phyloP scores from a whole-genome alignment of 2,329 filamentous ascomycete species.

The Scytalidium lignicola region DNA sequence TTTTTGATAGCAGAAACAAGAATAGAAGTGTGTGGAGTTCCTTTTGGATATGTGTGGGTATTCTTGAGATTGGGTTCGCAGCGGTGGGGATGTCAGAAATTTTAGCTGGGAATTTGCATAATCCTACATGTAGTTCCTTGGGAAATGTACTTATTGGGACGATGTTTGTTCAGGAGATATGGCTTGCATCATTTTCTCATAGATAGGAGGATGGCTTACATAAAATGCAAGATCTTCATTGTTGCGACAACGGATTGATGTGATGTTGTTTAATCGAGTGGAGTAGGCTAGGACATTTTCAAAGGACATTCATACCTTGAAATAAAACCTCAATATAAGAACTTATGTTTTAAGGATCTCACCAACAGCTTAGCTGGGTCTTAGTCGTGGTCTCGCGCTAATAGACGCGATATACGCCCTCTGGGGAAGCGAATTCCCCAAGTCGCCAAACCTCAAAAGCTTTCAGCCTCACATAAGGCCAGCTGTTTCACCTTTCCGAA shows the following conservation, averaged over 20 bases:
- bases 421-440: neutral
- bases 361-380: too few species aligned
- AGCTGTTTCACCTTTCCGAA: neutral
- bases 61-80: conserved; percentile 1
- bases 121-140: conserved; percentile 3
- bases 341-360: too few species aligned
- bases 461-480: neutral
- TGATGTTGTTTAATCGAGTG: too few species aligned
- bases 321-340: too few species aligned
- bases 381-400: too few species aligned
- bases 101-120: conserved; percentile 2
- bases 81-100: conserved; percentile 7
- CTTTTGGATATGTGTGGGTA: conserved; percentile 6
- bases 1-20: neutral
- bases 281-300: too few species aligned
- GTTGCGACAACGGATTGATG: too few species aligned
- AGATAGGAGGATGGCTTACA: neutral
- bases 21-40: neutral
- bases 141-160: conserved; percentile 8
- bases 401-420: too few species aligned
- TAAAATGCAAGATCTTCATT: too few species aligned
- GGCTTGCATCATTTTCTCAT: conserved; percentile 7
- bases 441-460: neutral
- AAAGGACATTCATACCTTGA: too few species aligned
- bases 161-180: conserved; percentile 11